phyloP scores from a whole-genome alignment of 75 land plant species.

The Chamaecyparis obtusa region DNA sequence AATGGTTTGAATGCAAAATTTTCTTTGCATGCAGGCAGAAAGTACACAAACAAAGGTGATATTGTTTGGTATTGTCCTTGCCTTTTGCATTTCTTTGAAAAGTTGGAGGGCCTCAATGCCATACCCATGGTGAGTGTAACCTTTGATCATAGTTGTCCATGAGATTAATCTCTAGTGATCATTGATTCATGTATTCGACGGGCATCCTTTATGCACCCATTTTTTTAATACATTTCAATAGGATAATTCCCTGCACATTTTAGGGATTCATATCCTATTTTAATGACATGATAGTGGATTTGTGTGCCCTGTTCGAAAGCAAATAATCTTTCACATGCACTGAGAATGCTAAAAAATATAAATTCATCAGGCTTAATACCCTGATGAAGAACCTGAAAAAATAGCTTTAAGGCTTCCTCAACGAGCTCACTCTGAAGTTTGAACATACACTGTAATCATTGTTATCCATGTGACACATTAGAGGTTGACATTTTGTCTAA shows the following conservation, averaged over 20 bases:
- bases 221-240: constrained; percentile 65
- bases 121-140: constrained; percentile 58
- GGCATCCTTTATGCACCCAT: constrained; percentile 56
- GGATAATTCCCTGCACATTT: constrained; percentile 57
- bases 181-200: constrained; percentile 39
- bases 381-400: constrained; percentile 27
- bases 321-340: constrained; percentile 51
- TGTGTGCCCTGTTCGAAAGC: constrained; percentile 51
- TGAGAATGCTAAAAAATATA: constrained; percentile 54
- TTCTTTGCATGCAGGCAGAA: constrained; percentile 64
- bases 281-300: constrained; percentile 48
- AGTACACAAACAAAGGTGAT: constrained; percentile 66
- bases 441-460: constrained; percentile 66
- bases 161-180: constrained; percentile 46
- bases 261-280: constrained; percentile 42
- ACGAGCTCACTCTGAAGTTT: constrained; percentile 27
- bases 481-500: constrained; percentile 62
- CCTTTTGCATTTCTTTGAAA: constrained; percentile 44
- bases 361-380: constrained; percentile 60
- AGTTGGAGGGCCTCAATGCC: constrained; percentile 29
- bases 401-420: constrained; percentile 54
- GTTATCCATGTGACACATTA: constrained; percentile 83
- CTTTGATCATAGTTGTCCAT: constrained; percentile 70
- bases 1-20: no score
- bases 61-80: constrained; percentile 41